Evolutionary conservation across 305 asterid genomes (phyloP).

Genomic region (Plantago lanceolata): DNA sequence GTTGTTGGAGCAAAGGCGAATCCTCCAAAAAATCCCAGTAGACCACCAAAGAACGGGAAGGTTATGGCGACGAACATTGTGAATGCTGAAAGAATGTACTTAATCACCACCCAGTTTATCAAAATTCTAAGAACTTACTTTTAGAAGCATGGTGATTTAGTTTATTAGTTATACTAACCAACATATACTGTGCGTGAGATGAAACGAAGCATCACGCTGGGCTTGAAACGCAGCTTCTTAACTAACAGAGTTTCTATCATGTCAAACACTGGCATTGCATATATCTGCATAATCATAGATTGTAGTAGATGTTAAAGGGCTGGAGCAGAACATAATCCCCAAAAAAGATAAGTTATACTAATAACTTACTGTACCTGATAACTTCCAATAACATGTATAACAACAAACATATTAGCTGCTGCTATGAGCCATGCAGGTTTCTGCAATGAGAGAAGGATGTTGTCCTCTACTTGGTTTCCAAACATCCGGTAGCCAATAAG

Average conservation of each 20-base stretch:
- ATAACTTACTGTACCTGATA: conserved; percentile 48
- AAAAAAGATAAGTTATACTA: background rate
- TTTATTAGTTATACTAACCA: conserved; percentile 30
- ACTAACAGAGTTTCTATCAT: conserved; percentile 54
- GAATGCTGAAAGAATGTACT: conserved; percentile 30
- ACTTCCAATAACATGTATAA: conserved; percentile 50
- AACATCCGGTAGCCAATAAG: conserved; percentile 41
- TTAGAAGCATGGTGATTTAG: background rate
- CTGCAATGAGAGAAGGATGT: conserved; percentile 41
- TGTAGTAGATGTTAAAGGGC: background rate
- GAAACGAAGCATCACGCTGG: conserved; percentile 36
- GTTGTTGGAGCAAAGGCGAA: conserved; percentile 65
- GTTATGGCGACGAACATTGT: conserved; percentile 49
- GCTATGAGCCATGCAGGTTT: conserved; percentile 64
- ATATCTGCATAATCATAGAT: conserved; percentile 31
- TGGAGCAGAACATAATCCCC: background rate
- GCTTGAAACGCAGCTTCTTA: conserved; percentile 41
- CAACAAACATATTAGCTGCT: conserved; percentile 52
- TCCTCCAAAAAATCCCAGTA: conserved; percentile 60
- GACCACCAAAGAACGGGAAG: conserved; percentile 59
- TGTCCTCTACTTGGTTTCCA: conserved; percentile 45
- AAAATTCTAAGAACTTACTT: background rate
- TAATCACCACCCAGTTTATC: background rate
- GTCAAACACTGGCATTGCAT: conserved; percentile 59
- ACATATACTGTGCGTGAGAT: conserved; percentile 39